Percentiles rank a stretch among this genome's conserved stretches.
These are phyloP conservation scores for Penicillium alfredii DNA, from an alignment of 495 filamentous ascomycete species.

Conservation along the genomic window DNA sequence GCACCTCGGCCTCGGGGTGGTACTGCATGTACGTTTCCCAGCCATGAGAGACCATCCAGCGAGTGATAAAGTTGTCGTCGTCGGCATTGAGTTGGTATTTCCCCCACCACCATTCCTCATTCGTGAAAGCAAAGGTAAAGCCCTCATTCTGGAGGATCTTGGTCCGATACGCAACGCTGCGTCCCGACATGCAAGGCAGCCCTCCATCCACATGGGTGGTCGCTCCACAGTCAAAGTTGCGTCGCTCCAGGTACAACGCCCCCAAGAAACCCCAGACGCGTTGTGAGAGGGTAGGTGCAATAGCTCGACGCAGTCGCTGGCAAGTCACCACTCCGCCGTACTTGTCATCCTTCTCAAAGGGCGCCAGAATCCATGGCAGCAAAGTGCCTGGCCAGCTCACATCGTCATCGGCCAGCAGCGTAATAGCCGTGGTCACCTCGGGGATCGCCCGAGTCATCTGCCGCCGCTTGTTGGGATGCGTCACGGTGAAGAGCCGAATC, in stretches of 20 bases:
- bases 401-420: slow-evolving; percentile 81
- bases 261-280: slow-evolving; percentile 72
- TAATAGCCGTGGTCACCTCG: slow-evolving; percentile 65
- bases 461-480: slow-evolving; percentile 71
- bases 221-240: slow-evolving; percentile 85
- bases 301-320: slow-evolving; percentile 66
- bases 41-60: slow-evolving; percentile 69
- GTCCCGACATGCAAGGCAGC: slow-evolving; percentile 80
- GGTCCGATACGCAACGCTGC: slow-evolving; percentile 77
- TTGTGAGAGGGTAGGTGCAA: slow-evolving; percentile 48
- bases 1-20: slow-evolving; percentile 63
- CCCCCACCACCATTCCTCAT: slow-evolving; percentile 62
- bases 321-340: slow-evolving; percentile 81
- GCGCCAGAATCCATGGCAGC: slow-evolving; percentile 76
- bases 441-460: slow-evolving; percentile 80
- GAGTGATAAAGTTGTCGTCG: slow-evolving; percentile 80
- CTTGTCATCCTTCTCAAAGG: slow-evolving; percentile 65
- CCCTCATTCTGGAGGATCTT: slow-evolving; percentile 70
- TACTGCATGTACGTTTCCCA: slow-evolving; percentile 78
- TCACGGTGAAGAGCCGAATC: slow-evolving; percentile 48
- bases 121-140: slow-evolving; percentile 67
- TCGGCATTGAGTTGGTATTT: slow-evolving; percentile 72
- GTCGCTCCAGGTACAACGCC: slow-evolving; percentile 72
- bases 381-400: slow-evolving; percentile 75
- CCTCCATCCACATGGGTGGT: slow-evolving; percentile 82